Evolutionary conservation across 192 early-diverging fungal genomes (phyloP), one percentile per base, ranked within the genome.

Genomic region (Helicostylum pulchrum): DNA sequence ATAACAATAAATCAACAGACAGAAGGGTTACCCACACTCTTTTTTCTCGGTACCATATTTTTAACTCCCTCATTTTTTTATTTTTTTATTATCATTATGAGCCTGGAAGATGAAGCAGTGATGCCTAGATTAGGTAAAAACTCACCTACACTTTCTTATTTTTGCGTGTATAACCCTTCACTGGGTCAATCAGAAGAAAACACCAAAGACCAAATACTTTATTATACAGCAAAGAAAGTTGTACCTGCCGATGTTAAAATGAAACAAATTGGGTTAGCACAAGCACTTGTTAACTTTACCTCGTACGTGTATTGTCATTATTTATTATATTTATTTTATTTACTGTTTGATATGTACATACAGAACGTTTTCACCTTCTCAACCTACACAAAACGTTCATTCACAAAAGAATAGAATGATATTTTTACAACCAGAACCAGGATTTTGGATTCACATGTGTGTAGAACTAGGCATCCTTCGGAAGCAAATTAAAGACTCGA

Each of bases 211-310:
- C 90, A 92, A 70, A 72, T 92, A 17, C 70, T 92, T 4, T 92
- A 84, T 54, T 92, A 90, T 61, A 77, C 83, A 0, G 86, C 88
- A 4, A 84, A 87, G 55, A 77, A 73, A 31, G 83, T 83, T 5
- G 87, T 90, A 7, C 85, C 87, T n/a, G 67, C 88, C 59, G 89
- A 90, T 65, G 81, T 80, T 36, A 87, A 90, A 72, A 79, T 92
- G 62, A 75, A 86, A 26, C 86, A 90, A 57, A 85, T 90, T 36
- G 90, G 90, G 7, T 73, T 90, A 19, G 87, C 86, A 7, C 83
- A 90, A 31, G 90, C 85, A 0, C 73, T 92, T 2, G 83, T 89
- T 26, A 83, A 86, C 45, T 90, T 90, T 73, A 80, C 86, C 21
- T 68, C 62, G 85, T 86, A 75, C 43, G 58, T n/a, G 11, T 26